Conservation (phyloP, 441 rosid species). For the Macaranga tanarius region DNA sequence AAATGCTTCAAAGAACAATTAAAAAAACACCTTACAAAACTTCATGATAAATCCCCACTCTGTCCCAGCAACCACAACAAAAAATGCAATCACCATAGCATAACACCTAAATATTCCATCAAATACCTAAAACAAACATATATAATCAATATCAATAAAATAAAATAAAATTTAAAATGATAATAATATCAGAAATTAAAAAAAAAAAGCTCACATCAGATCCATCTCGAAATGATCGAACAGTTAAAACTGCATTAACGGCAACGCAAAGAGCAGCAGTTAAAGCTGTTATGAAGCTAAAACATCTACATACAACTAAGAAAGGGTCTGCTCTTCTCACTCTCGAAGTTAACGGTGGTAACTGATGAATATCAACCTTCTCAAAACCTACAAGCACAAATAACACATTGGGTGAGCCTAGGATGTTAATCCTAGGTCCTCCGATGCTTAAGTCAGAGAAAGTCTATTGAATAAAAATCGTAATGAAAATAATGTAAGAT, state of each 20-base stretch:
- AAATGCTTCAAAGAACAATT: no score
- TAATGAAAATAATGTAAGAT: no score
- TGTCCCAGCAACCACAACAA: constrained; percentile 79
- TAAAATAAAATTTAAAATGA: no score
- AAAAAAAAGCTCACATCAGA: constrained; percentile 50
- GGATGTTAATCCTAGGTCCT: no score
- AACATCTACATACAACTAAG: constrained; percentile 70
- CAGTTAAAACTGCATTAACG: constrained; percentile 81
- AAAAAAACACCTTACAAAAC: constrained; percentile 90
- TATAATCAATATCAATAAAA: no score
- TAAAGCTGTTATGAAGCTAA: constrained; percentile 61
- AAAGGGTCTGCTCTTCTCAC: constrained; percentile 51
- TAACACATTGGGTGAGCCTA: no score
- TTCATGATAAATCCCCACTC: constrained; percentile 80
- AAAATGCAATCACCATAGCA: constrained; percentile 63
- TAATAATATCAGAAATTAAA: background rate
- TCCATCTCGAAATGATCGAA: constrained; percentile 67
- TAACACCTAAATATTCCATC: constrained; percentile 92
- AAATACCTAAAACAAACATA: constrained; percentile 63
- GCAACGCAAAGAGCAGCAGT: constrained; percentile 72
- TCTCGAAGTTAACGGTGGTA: constrained; percentile 31
- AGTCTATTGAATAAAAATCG: no score
- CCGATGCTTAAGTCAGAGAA: no score
- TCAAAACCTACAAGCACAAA: no score
- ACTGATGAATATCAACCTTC: no score